A percentile compares a stretch with the other conserved stretches of the same genome.
Conservation (phyloP, 768 basidiomycete species). For the Leucocoprinus sp. region DNA sequence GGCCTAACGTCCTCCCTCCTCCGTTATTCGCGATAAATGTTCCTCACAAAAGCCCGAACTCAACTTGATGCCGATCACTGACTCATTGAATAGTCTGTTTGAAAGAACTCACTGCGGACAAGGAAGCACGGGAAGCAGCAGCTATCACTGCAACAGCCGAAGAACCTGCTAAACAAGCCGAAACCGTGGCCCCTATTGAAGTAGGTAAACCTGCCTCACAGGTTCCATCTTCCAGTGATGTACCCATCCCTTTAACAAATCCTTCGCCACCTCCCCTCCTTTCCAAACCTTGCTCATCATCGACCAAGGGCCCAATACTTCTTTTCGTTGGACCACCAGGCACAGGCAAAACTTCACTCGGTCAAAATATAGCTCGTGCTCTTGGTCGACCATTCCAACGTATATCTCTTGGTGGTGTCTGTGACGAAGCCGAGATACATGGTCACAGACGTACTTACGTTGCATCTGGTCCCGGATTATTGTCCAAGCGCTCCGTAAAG, state of each 20-base stretch:
- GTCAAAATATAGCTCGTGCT: conserved; percentile 79
- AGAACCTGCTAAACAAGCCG: conserved; percentile 16
- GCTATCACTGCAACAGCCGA: conserved; percentile 15
- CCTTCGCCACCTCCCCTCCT: background rate
- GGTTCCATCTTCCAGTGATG: conserved; percentile 22
- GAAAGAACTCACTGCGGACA: conserved; percentile 38
- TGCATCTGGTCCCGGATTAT: conserved; percentile 82
- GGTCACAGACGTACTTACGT: conserved; percentile 74
- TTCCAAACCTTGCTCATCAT: conserved; percentile 41
- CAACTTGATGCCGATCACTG: conserved; percentile 90
- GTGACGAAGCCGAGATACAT: conserved; percentile 74
- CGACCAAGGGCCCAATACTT: conserved; percentile 11
- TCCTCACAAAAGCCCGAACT: conserved; percentile 60
- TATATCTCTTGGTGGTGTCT: conserved; percentile 85
- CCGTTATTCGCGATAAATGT: conserved; percentile 40
- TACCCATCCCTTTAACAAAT: conserved; percentile 10
- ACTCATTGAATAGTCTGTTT: conserved; percentile 77
- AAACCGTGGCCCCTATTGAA: conserved; percentile 14
- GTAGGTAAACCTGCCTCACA: conserved; percentile 15
- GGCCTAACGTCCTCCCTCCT: conserved; percentile 43
- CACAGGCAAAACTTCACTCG: conserved; percentile 86
- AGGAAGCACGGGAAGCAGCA: conserved; percentile 19
- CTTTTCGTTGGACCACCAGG: conserved; percentile 87
- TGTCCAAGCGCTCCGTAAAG: conserved; percentile 80
- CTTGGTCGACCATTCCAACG: conserved; percentile 84